phyloP scores from a whole-genome alignment of 768 basidiomycete species.

The Termitomyces bulborhizus region DNA sequence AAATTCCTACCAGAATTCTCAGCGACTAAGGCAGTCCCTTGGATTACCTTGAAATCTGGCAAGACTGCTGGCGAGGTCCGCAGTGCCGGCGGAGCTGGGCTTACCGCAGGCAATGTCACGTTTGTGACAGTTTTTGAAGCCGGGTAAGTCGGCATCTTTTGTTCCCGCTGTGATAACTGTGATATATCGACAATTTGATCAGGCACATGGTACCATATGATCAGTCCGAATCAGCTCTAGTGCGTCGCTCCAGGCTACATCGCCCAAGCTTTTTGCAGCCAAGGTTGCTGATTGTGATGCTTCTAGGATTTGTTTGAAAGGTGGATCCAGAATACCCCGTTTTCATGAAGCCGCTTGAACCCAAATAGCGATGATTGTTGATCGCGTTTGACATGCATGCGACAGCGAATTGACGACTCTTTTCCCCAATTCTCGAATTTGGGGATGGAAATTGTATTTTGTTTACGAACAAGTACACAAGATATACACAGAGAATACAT shows the following conservation, averaged over 20 bases:
- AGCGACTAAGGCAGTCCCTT: conserved; percentile 41
- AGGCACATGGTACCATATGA: conserved; percentile 91
- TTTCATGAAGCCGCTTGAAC: conserved; percentile 17
- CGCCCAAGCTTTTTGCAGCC: not conserved
- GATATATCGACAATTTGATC: conserved; percentile 5
- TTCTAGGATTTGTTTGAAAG: conserved; percentile 52
- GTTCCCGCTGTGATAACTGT: not conserved
- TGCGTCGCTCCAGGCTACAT: conserved; percentile 24
- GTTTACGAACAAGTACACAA: not conserved
- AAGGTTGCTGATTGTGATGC: not conserved
- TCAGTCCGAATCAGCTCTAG: conserved; percentile 82
- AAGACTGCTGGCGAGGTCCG: conserved; percentile 63
- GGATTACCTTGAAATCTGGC: conserved; percentile 47
- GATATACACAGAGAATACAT: not conserved
- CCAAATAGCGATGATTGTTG: not conserved
- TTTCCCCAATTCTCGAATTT: not conserved
- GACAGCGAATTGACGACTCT: not conserved
- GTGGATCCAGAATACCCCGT: conserved; percentile 52
- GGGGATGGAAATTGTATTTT: not conserved
- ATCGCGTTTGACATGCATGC: not conserved
- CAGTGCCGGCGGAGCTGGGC: conserved; percentile 57
- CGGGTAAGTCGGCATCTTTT: conserved; percentile 45
- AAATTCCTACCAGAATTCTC: conserved; percentile 58
- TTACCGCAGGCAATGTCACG: conserved; percentile 77
- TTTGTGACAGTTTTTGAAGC: conserved; percentile 76